Evolutionary conservation across 345 rosid species (phyloP), one percentile per base, ranked within the genome.

Genomic region (Mangifera indica): DNA sequence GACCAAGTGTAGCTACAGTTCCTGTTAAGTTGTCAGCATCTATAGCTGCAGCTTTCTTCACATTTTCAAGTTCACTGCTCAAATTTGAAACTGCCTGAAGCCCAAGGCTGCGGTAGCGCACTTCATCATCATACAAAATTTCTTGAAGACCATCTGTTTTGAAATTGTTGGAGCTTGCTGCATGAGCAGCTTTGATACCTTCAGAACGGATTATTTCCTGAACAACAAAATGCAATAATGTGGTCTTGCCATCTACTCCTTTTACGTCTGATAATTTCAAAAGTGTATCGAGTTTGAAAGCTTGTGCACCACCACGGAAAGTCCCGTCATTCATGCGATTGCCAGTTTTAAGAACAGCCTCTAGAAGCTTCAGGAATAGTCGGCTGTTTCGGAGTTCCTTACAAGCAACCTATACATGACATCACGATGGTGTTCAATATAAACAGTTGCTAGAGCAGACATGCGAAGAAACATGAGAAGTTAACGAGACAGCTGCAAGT

Each of bases 271-370:
- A 73, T 79, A 96, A 73, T 82, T 96, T 96, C 81, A 96, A 76
- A 78, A 96, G 98, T 10, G 99, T 96, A 80, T 96, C 98, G 25
- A 96, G 98, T 84, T 91, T 96, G 76, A 96, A 96, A 24, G 99
- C 98, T 80, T 86, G 97, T 18, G 99, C 99, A 46, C 94, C 91
- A 40, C 99, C 99, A 42, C 99, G 90, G 66, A 91, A 96, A 49
- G 99, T 96, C 52, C 99, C 99, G 80, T 89, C 85, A 70, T 96
- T 96, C 99, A 96, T 96, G 54, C 99, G 89, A 76, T 96, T 96
- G 74, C 99, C 99, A 9, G 99, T 96, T 82, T 96, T 96, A 12
- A 96, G 96, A 82, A 96, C 98, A 60, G 99, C 99, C 82, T 96
- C 99, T 67, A 96, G 82, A 70, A 96, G 92, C 86, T 93, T 96